Conservation (phyloP, 1,284 basidiomycete genomes). For the Tausonia pullulans region DNA sequence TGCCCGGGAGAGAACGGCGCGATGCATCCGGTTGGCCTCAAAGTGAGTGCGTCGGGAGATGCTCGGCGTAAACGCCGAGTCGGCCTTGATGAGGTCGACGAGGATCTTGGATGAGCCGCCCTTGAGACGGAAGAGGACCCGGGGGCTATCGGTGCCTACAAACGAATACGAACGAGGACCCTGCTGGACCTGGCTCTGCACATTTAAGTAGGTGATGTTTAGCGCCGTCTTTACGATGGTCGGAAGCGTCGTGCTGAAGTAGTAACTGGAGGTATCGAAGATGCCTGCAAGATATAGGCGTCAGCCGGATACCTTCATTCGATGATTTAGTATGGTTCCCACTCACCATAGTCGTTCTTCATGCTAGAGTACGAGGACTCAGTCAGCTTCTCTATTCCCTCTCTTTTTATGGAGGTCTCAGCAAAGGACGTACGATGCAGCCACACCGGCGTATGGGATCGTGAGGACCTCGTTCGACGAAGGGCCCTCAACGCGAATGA, state of each 20-base stretch:
- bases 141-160: slow-evolving; percentile 5
- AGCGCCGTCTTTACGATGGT: too few species aligned
- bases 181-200: too few species aligned
- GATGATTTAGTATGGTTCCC: too few species aligned
- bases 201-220: too few species aligned
- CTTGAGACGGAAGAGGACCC: slow-evolving; percentile 32
- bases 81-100: slow-evolving; percentile 38
- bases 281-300: too few species aligned
- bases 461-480: slow-evolving; percentile 10
- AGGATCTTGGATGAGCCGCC: slow-evolving; percentile 47
- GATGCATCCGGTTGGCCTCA: background rate
- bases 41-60: slow-evolving; percentile 16
- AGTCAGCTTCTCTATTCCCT: background rate
- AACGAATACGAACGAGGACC: too few species aligned
- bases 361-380: too few species aligned
- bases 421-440: slow-evolving; percentile 25
- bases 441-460: slow-evolving; percentile 26
- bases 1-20: slow-evolving; percentile 17
- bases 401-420: too few species aligned
- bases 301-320: too few species aligned
- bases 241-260: too few species aligned
- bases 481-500: slow-evolving; percentile 17
- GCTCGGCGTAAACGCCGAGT: slow-evolving; percentile 27
- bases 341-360: too few species aligned
- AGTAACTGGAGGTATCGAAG: too few species aligned